Evolutionary conservation across 1,284 basidiomycete genomes (phyloP).

Genomic region (Coniophora puteana): DNA sequence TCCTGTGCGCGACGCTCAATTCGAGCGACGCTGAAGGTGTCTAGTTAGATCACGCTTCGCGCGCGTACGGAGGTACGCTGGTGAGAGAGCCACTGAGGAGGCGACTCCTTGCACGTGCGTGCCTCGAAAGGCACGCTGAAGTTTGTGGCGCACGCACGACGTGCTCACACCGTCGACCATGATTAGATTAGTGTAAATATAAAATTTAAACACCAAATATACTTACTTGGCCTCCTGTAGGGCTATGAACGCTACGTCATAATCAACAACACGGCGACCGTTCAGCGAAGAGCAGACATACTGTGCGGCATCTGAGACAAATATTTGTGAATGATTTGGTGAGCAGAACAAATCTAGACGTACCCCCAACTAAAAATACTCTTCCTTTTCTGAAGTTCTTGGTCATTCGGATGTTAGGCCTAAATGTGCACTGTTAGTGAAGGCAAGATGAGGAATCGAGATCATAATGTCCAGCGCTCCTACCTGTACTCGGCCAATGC

Average conservation of each 20-base stretch:
- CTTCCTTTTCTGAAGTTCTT: slow-evolving; percentile 4
- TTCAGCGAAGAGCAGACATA: neutral
- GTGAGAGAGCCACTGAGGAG: too few species aligned
- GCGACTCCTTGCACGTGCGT: too few species aligned
- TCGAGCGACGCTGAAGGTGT: too few species aligned
- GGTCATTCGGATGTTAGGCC: slow-evolving; percentile 7
- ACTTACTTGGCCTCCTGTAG: slow-evolving; percentile 4
- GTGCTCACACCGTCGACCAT: too few species aligned
- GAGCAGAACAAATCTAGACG: neutral
- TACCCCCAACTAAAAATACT: slow-evolving; percentile 5
- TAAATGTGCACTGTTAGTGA: neutral
- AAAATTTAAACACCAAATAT: neutral
- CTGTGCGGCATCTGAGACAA: slow-evolving; percentile 6
- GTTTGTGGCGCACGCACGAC: too few species aligned
- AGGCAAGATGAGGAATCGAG: neutral
- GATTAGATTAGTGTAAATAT: too few species aligned
- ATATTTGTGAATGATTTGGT: neutral
- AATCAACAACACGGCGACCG: neutral
- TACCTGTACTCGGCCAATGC: slow-evolving; percentile 2
- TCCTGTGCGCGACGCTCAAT: too few species aligned
- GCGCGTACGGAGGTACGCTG: too few species aligned
- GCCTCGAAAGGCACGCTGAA: neutral
- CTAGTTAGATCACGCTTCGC: too few species aligned
- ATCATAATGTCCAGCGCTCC: too few species aligned
- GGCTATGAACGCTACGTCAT: slow-evolving; percentile 1